phyloP scores from a whole-genome alignment of 75 land plant species.

The Adiantum capillusveneris region DNA sequence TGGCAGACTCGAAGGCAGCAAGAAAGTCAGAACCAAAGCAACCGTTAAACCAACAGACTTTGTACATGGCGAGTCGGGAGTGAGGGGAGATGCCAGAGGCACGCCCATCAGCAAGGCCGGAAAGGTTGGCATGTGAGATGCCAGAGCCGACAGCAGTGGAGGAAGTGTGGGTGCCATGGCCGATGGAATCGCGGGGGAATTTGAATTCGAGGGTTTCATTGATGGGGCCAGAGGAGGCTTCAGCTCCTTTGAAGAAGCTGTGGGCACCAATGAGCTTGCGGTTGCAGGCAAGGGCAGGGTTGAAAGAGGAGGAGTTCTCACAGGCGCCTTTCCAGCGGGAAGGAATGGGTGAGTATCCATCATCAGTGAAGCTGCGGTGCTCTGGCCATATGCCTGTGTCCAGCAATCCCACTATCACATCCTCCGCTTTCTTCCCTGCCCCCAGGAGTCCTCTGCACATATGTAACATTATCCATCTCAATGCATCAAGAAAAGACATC shows the following conservation, averaged over 20 bases:
- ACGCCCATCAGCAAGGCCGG: conserved; percentile 27
- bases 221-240: conserved; percentile 34
- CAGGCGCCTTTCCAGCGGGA: conserved; percentile 44
- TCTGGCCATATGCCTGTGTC: conserved; percentile 66
- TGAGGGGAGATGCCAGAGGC: conserved; percentile 24
- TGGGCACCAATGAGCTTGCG: no score
- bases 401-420: conserved; percentile 39
- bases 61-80: no score
- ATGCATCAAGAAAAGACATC: no score
- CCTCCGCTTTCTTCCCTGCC: conserved; percentile 29
- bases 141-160: conserved; percentile 23
- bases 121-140: conserved; percentile 18
- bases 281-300: no score
- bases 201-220: conserved; percentile 16
- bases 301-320: no score
- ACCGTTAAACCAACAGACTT: conserved; percentile 27
- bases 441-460: no score
- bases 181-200: conserved; percentile 22
- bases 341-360: conserved; percentile 24
- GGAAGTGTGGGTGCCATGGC: conserved; percentile 36
- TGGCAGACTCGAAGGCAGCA: conserved; percentile 48
- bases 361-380: conserved; percentile 36
- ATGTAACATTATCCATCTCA: no score
- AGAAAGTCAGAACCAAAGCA: conserved; percentile 37
- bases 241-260: conserved; percentile 79